phyloP scores from a whole-genome alignment of 2,329 filamentous ascomycete genomes.

The Penicillium corylophilum region DNA sequence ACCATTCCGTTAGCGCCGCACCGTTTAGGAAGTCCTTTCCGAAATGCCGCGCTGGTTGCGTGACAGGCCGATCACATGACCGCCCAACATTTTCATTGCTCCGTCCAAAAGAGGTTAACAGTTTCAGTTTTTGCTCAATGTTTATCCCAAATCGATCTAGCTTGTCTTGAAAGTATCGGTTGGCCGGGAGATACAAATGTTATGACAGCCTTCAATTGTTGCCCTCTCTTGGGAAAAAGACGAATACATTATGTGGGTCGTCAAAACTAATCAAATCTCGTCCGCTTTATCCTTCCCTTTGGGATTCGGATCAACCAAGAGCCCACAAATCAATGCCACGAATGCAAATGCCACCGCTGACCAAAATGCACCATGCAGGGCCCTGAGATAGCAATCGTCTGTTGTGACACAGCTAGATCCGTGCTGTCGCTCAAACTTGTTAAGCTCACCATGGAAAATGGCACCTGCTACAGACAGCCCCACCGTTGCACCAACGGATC shows the following conservation, averaged over 20 bases:
- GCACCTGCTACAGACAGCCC: conserved; percentile 9
- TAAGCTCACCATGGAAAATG: conserved; percentile 6
- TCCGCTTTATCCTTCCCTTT: neutral
- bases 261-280: neutral
- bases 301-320: conserved; percentile 3
- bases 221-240: no score
- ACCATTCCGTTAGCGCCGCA: neutral
- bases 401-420: neutral
- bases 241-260: neutral
- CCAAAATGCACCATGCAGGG: conserved; percentile 9
- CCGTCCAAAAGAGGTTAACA: neutral
- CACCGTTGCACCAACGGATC: conserved; percentile 11
- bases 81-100: neutral
- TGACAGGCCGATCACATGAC: neutral
- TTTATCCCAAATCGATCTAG: neutral
- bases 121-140: neutral
- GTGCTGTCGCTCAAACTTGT: neutral
- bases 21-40: conserved; percentile 9
- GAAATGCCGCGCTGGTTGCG: neutral
- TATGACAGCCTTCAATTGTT: no score
- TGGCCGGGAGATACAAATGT: no score
- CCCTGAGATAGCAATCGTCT: conserved; percentile 11
- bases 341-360: conserved; percentile 6
- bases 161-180: no score
- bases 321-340: conserved; percentile 5